Conservation (phyloP, 2,329 filamentous ascomycete genomes). For the Ophiostoma novo-ulmi region DNA sequence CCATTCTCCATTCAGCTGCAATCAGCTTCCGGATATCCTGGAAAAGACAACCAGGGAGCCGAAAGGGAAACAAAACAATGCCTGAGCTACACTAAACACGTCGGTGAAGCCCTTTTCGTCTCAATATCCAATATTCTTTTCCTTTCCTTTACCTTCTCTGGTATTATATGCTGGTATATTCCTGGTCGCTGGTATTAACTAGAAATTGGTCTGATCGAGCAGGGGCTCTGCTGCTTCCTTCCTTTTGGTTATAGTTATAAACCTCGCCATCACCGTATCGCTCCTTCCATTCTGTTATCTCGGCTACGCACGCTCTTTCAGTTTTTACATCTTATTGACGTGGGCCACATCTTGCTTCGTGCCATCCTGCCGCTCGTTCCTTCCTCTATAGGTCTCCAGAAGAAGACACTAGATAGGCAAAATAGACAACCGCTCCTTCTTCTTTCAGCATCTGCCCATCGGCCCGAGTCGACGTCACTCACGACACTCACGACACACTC, state of each 20-base stretch:
- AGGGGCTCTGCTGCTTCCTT: background rate
- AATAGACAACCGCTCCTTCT: slow-evolving; percentile 16
- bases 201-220: background rate
- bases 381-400: background rate
- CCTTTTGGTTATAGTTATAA: background rate
- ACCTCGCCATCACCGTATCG: background rate
- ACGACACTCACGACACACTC: background rate
- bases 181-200: background rate
- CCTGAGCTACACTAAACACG: background rate
- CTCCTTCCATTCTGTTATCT: background rate
- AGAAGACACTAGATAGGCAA: background rate
- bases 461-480: background rate
- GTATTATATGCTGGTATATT: background rate
- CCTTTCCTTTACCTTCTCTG: background rate
- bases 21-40: background rate
- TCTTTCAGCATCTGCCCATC: slow-evolving; percentile 1
- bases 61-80: background rate
- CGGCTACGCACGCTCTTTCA: background rate
- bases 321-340: background rate
- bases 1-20: background rate
- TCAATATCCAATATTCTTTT: background rate
- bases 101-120: background rate
- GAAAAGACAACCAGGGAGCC: background rate
- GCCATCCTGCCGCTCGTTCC: background rate
- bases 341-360: background rate